These are phyloP conservation scores for Trapa bicornis DNA, from an alignment of 345 rosid species.

Conservation along the genomic window DNA sequence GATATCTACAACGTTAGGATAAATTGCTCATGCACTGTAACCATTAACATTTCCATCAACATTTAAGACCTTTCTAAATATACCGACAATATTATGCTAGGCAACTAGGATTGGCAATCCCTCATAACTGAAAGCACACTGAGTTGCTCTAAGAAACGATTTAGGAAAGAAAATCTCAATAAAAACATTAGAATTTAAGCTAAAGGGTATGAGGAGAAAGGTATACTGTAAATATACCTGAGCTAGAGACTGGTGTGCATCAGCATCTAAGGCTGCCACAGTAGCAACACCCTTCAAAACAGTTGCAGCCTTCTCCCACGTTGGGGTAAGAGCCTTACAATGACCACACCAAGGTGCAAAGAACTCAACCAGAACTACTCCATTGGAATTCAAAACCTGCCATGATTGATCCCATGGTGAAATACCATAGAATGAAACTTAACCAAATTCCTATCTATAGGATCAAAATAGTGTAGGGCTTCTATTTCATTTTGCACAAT, in stretches of 20 bases:
- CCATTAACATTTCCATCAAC: neutral
- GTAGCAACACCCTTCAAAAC: constrained; percentile 78
- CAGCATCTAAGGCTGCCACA: constrained; percentile 95
- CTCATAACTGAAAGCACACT: neutral
- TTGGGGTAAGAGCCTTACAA: constrained; percentile 79
- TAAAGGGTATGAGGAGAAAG: neutral
- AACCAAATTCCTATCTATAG: neutral
- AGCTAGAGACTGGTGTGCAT: constrained; percentile 84
- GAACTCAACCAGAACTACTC: constrained; percentile 88
- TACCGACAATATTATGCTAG: neutral
- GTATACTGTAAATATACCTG: constrained; percentile 40
- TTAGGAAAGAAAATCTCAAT: neutral
- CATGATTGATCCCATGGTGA: neutral
- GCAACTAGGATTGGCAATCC: neutral
- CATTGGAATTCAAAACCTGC: constrained; percentile 79
- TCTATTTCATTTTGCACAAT: too few relatives aligned
- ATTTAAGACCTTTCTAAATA: neutral
- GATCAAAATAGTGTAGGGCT: neutral
- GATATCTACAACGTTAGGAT: neutral
- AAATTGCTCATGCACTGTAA: neutral
- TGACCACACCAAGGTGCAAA: constrained; percentile 99
- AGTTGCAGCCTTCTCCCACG: constrained; percentile 87
- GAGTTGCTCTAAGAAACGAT: neutral
- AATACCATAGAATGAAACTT: neutral
- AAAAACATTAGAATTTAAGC: neutral